Percentiles rank a stretch among this genome's conserved stretches.
Evolutionary conservation across 805 yeast genomes (phyloP).

Genomic region (Pichia deserticola): DNA sequence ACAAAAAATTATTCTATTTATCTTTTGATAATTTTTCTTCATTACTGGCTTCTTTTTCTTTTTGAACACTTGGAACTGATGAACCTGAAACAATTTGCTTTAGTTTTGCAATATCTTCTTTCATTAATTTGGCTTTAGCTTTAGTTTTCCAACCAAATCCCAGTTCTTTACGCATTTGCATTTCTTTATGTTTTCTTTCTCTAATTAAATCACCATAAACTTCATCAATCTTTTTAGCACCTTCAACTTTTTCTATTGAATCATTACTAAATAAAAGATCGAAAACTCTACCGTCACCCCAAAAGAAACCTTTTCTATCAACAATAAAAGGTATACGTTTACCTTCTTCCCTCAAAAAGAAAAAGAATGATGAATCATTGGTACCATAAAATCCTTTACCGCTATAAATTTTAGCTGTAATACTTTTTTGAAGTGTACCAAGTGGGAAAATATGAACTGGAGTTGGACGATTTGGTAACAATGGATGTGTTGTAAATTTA

Average conservation of each 20-base stretch:
- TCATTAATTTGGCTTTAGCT: slow-evolving; percentile 35
- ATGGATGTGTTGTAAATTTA: slow-evolving; percentile 65
- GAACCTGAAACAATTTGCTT: slow-evolving; percentile 13
- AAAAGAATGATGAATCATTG: slow-evolving; percentile 66
- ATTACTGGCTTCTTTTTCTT: neutral
- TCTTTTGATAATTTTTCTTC: neutral
- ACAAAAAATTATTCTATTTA: neutral
- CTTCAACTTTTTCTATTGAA: slow-evolving; percentile 66
- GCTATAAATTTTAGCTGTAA: slow-evolving; percentile 66
- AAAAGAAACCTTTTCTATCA: slow-evolving; percentile 81
- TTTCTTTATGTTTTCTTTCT: slow-evolving; percentile 54
- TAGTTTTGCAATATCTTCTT: slow-evolving; percentile 34
- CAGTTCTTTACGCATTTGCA: slow-evolving; percentile 41
- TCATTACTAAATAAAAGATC: slow-evolving; percentile 80
- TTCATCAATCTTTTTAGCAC: slow-evolving; percentile 27
- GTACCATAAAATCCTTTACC: slow-evolving; percentile 88
- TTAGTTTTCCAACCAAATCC: slow-evolving; percentile 59
- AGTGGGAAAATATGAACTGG: slow-evolving; percentile 68
- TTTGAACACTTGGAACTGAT: slow-evolving; percentile 2
- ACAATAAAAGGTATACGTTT: slow-evolving; percentile 61
- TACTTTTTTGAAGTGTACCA: slow-evolving; percentile 44
- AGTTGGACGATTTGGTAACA: slow-evolving; percentile 68
- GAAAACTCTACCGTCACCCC: slow-evolving; percentile 87
- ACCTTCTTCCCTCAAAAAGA: slow-evolving; percentile 56
- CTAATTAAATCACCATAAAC: slow-evolving; percentile 24